These are phyloP conservation scores for Cyberlindnera subsufficiens DNA, from an alignment of 805 yeast species.

Conservation along the genomic window DNA sequence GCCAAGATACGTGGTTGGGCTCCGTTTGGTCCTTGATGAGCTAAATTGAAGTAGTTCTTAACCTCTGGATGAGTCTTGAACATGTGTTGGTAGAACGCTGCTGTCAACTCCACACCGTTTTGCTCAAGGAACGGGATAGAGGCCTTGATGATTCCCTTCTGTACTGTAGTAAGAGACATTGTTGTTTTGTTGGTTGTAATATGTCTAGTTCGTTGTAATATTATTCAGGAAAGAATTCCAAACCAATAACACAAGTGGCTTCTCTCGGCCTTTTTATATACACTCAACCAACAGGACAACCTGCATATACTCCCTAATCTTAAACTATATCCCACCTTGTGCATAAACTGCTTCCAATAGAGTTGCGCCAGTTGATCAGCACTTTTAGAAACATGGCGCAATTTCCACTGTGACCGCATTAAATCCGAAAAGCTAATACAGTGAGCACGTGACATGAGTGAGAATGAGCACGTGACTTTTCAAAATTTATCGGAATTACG, in stretches of 20 bases:
- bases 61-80: constrained; percentile 47
- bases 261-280: no score
- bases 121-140: constrained; percentile 52
- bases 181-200: not conserved
- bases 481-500: no score
- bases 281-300: no score
- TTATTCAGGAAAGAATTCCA: no score
- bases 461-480: no score
- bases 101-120: constrained; percentile 50
- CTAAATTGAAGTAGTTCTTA: constrained; percentile 51
- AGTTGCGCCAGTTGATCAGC: no score
- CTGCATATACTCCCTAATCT: no score
- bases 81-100: constrained; percentile 51
- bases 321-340: no score
- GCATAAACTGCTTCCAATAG: no score
- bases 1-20: constrained; percentile 64
- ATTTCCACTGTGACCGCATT: not conserved
- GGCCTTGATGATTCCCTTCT: constrained; percentile 34
- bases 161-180: constrained; percentile 25
- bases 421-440: constrained; percentile 7
- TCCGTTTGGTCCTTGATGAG: constrained; percentile 44
- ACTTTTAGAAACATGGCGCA: no score
- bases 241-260: no score
- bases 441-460: constrained; percentile 3
- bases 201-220: no score